Evolutionary conservation across 345 rosid species (phyloP), one percentile per base, ranked within the genome.

Genomic region (Lepidium didymum): DNA sequence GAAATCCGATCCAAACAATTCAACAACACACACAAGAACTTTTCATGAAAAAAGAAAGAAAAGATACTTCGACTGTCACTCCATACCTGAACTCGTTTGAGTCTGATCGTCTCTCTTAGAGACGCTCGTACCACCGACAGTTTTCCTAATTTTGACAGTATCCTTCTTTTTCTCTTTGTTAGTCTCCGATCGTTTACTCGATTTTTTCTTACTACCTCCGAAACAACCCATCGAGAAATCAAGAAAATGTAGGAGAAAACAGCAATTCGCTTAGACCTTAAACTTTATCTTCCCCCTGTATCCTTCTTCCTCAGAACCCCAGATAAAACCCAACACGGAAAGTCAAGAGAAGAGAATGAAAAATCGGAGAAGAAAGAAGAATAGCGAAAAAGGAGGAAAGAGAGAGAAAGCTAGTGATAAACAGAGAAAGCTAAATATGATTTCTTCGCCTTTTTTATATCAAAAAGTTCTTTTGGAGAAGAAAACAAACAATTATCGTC

Each of bases 151-250:
- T 6, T 37, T 77, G n/a, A 34, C 31, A 53, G 56, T 69, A 55
- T 70, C 74, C 2, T 61, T 79, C 16, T 36, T 61, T 18, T 31
- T 29, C 23, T 11, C 66, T 57, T 5, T 36, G 40, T 14, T 56
- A 1, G 70, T 74, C 68, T 78, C 84, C 45, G 80, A 56, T 76
- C 79, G 79, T 69, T 69, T 80, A 47, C 40, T 77, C 19, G 90
- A 73, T 70, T 76, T 75, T 70, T 76, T 75, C 64, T 83, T 75
- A 57, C 78, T 10, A 68, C 81, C 76, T 46, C 86, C 43, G 62
- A 88, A 86, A 75, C 95, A 91, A 56, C 88, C 89, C 97, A 91
- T 88, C 54, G 69, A 57, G 2, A 21, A 67, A 37, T 40, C 52
- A 23, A 64, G 31, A 41, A 63, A 44, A 12, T 13, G 23, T 73